Percentiles rank a stretch among this genome's conserved stretches.
Evolutionary conservation across 768 basidiomycete species (phyloP).

Genomic region (Pleurotus sapidus): DNA sequence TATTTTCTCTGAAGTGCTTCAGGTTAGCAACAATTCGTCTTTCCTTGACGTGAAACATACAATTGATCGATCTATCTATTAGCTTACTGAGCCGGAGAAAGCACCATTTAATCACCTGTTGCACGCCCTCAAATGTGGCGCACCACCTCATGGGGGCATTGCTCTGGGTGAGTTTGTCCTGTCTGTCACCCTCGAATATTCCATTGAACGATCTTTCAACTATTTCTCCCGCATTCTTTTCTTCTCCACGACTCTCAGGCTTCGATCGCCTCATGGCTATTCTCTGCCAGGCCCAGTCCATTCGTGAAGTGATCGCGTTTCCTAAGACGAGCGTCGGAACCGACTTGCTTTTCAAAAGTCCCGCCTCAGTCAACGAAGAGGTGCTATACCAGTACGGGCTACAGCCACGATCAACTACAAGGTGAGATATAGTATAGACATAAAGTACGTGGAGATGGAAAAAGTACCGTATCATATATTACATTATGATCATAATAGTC

Average conservation of each 20-base stretch:
- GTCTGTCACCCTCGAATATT: slow-evolving; percentile 9
- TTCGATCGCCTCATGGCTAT: slow-evolving; percentile 94
- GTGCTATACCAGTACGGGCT: slow-evolving; percentile 67
- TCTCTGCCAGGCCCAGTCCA: slow-evolving; percentile 81
- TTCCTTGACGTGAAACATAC: slow-evolving; percentile 9
- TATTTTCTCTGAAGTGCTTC: slow-evolving; percentile 71
- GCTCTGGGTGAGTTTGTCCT: slow-evolving; percentile 66
- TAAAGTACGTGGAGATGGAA: slow-evolving; percentile 13
- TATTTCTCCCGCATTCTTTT: neutral
- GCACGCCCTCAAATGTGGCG: slow-evolving; percentile 84
- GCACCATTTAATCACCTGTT: slow-evolving; percentile 80
- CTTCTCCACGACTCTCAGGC: slow-evolving; percentile 43
- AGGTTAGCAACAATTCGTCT: slow-evolving; percentile 45
- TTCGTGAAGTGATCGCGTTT: slow-evolving; percentile 95
- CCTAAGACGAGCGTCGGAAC: slow-evolving; percentile 85
- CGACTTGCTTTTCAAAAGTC: slow-evolving; percentile 89
- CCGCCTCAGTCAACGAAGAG: slow-evolving; percentile 52
- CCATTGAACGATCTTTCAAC: neutral
- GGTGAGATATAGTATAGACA: slow-evolving; percentile 11
- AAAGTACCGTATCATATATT: slow-evolving; percentile 2
- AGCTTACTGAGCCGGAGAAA: slow-evolving; percentile 76
- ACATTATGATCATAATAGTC: neutral
- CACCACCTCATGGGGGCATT: slow-evolving; percentile 94
- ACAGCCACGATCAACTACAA: slow-evolving; percentile 24
- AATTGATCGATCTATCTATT: slow-evolving; percentile 10